Percentiles rank a stretch among this genome's conserved stretches.
Conservation (phyloP, 2,329 filamentous ascomycete genomes). For the Fusarium anguioides region DNA sequence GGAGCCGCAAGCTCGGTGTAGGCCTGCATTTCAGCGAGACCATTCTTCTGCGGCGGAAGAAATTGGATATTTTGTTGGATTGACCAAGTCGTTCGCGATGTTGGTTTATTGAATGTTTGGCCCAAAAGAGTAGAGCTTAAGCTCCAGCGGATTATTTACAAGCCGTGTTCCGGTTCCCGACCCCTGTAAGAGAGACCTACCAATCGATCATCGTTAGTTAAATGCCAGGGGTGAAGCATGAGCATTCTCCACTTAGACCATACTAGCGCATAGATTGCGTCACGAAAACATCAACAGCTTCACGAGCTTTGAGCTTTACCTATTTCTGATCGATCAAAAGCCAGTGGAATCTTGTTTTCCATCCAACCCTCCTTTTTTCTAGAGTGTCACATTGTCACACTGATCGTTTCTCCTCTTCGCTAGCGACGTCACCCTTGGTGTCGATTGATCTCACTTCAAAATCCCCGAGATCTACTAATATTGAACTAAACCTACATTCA, state of each 20-base stretch:
- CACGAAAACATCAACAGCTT: constrained; percentile 36
- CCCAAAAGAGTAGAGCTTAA: constrained; percentile 39
- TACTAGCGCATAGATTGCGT: constrained; percentile 42
- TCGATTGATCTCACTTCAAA: constrained; percentile 21
- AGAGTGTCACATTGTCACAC: constrained; percentile 5
- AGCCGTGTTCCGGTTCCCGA: constrained; percentile 18
- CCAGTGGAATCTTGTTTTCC: constrained; percentile 31
- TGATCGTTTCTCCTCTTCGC: not conserved
- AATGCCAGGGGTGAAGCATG: constrained; percentile 11
- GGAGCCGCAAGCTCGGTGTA: constrained; percentile 96
- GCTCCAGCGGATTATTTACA: constrained; percentile 25
- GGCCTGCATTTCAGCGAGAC: constrained; percentile 80
- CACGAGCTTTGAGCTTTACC: constrained; percentile 31
- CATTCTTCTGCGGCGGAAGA: constrained; percentile 49
- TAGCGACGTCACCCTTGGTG: constrained; percentile 32
- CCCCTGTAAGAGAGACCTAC: not conserved
- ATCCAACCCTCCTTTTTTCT: constrained; percentile 11
- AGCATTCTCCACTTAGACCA: constrained; percentile 13
- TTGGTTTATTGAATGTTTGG: constrained; percentile 33
- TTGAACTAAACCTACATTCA: not conserved
- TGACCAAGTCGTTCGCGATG: constrained; percentile 12
- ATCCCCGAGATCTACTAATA: constrained; percentile 20
- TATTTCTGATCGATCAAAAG: constrained; percentile 2
- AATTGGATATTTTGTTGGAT: constrained; percentile 28
- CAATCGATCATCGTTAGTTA: too few relatives aligned